A percentile compares a stretch with the other conserved stretches of the same genome.
These are phyloP conservation scores for Mycena maculata DNA, from an alignment of 768 basidiomycete genomes.

Conservation along the genomic window DNA sequence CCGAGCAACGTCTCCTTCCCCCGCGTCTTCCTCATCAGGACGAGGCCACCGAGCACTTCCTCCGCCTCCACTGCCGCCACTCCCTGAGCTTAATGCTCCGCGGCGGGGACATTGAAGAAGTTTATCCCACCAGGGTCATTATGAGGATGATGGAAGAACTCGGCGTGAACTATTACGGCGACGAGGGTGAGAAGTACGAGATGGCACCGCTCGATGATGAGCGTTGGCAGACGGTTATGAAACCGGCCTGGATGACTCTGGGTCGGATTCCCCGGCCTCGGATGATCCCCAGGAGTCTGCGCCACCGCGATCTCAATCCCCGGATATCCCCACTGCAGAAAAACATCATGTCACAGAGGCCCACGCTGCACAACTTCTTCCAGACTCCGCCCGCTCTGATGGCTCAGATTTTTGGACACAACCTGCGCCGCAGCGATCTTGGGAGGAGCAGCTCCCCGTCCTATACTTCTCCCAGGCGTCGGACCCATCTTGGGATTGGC, in stretches of 20 bases:
- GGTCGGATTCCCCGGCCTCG: no score
- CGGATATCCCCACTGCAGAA: no score
- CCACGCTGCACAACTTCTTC: no score
- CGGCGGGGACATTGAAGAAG: conserved; percentile 5
- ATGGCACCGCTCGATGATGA: background rate
- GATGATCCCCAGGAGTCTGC: no score
- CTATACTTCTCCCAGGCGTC: no score
- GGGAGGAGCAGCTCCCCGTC: no score
- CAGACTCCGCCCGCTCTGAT: no score
- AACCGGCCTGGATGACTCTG: no score
- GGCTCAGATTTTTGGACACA: no score
- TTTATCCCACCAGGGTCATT: background rate
- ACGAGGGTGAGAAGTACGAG: background rate
- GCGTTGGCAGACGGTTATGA: background rate
- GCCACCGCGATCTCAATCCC: background rate
- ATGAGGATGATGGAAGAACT: background rate
- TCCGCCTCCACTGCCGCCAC: conserved; percentile 14
- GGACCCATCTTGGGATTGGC: no score
- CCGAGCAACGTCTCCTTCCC: background rate
- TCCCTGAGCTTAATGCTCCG: background rate
- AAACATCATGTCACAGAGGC: no score
- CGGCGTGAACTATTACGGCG: conserved; percentile 5
- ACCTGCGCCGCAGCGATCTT: no score
- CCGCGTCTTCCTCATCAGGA: conserved; percentile 1
- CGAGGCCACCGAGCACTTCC: background rate